Evolutionary conservation across 805 yeast species (phyloP).

Genomic region (Candida oleophila): DNA sequence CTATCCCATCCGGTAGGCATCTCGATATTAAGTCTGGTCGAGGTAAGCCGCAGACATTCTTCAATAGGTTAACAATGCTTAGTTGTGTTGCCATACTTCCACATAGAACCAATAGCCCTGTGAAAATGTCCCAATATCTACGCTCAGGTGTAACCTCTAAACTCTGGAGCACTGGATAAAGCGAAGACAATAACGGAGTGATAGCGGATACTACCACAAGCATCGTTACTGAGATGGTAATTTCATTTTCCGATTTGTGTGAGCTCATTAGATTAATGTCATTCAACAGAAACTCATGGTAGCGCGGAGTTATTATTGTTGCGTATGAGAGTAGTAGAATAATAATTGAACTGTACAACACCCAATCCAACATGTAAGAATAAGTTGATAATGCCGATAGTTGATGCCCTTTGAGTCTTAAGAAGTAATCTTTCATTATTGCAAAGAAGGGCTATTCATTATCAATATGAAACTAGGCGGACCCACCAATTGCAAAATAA

Average conservation of each 20-base stretch:
- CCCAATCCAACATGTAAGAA: constrained; percentile 19
- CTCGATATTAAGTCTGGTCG: constrained; percentile 26
- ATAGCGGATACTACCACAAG: constrained; percentile 27
- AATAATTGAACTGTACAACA: constrained; percentile 19
- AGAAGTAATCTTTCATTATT: constrained; percentile 7
- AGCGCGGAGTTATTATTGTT: constrained; percentile 30
- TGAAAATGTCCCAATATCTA: constrained; percentile 42
- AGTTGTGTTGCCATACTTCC: constrained; percentile 40
- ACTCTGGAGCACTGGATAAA: constrained; percentile 27
- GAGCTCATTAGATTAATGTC: constrained; percentile 32
- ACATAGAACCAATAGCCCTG: constrained; percentile 31
- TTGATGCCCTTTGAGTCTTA: constrained; percentile 5
- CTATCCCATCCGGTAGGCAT: constrained; percentile 17
- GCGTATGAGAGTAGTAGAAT: constrained; percentile 29
- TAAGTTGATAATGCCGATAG: constrained; percentile 16
- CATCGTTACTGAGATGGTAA: constrained; percentile 28
- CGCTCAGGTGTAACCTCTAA: constrained; percentile 14
- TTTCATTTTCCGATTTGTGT: constrained; percentile 31
- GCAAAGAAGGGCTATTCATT: background rate
- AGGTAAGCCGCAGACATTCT: constrained; percentile 27
- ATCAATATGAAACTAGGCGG: too few species aligned
- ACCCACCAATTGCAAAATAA: too few species aligned
- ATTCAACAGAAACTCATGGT: constrained; percentile 38
- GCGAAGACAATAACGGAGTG: constrained; percentile 2
- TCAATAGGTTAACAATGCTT: constrained; percentile 31